These are phyloP conservation scores for Metschnikowia bowlesiae DNA, from an alignment of 805 yeast species.

Conservation along the genomic window DNA sequence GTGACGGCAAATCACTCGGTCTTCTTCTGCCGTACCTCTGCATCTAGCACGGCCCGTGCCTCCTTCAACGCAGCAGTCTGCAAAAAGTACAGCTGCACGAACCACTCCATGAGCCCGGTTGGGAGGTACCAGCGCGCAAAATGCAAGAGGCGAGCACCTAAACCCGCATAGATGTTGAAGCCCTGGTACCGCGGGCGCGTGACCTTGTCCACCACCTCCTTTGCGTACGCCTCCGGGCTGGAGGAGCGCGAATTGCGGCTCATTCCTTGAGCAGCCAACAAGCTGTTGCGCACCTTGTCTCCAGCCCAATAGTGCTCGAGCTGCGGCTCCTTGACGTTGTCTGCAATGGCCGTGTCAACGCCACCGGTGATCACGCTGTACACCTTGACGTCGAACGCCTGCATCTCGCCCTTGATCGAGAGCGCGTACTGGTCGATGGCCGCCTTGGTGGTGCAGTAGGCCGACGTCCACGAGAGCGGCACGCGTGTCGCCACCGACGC, in stretches of 20 bases:
- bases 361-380: constrained; percentile 38
- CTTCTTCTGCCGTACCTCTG: constrained; percentile 2
- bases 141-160: constrained; percentile 9
- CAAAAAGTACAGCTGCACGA: constrained; percentile 11
- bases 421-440: constrained; percentile 36
- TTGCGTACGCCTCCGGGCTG: constrained; percentile 10
- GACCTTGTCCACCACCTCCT: constrained; percentile 10
- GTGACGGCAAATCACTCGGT: not conserved
- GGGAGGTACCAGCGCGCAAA: constrained; percentile 12
- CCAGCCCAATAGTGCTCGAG: constrained; percentile 7
- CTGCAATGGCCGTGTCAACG: constrained; percentile 32
- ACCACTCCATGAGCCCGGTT: constrained; percentile 9
- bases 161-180: constrained; percentile 15
- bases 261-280: constrained; percentile 8
- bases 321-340: constrained; percentile 6
- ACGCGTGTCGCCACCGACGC: constrained; percentile 29
- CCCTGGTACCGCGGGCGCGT: constrained; percentile 9
- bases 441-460: constrained; percentile 36
- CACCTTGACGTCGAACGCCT: constrained; percentile 36
- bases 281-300: constrained; percentile 8
- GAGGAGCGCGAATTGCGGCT: constrained; percentile 10
- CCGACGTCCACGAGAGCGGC: constrained; percentile 30
- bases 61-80: constrained; percentile 10
- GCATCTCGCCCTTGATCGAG: constrained; percentile 31
- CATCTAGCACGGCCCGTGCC: constrained; percentile 2